phyloP scores from a whole-genome alignment of 768 basidiomycete genomes.

The Boletus coccyginus region DNA sequence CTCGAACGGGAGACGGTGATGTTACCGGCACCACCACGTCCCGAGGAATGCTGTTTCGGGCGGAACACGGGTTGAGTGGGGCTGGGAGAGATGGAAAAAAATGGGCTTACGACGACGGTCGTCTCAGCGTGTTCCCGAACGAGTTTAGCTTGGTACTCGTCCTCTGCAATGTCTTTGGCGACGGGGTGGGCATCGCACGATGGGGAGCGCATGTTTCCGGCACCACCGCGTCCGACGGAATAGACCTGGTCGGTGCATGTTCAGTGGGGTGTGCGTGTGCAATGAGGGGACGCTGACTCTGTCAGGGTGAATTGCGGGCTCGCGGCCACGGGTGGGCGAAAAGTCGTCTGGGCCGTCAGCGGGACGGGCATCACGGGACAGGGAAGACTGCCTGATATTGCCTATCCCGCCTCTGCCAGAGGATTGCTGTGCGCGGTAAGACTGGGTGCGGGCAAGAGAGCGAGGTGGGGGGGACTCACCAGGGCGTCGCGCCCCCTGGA shows the following conservation, averaged over 20 bases:
- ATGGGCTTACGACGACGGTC: conserved; percentile 34
- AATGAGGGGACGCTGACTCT: conserved; percentile 29
- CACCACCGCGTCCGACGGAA: conserved; percentile 76
- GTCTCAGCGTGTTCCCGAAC: conserved; percentile 28
- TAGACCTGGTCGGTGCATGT: conserved; percentile 18
- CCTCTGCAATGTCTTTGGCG: conserved; percentile 24
- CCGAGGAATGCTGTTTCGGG: conserved; percentile 49
- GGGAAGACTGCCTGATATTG: conserved; percentile 55
- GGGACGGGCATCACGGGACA: conserved; percentile 43
- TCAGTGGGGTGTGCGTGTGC: neutral
- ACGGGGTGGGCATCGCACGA: conserved; percentile 42
- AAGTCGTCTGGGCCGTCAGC: conserved; percentile 52
- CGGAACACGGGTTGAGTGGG: neutral
- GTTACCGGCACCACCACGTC: conserved; percentile 67
- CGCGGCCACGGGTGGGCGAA: conserved; percentile 56
- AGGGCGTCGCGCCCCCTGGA: conserved; percentile 61
- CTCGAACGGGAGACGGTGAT: conserved; percentile 52
- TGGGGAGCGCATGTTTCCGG: conserved; percentile 81
- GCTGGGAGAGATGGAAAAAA: neutral
- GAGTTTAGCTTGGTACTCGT: conserved; percentile 23
- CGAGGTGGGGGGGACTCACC: conserved; percentile 36
- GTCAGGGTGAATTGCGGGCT: conserved; percentile 39
- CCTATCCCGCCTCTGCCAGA: conserved; percentile 69
- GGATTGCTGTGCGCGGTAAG: conserved; percentile 38
- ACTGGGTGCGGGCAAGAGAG: neutral